Evolutionary conservation across 768 basidiomycete genomes (phyloP).

Genomic region (Hericium coralloides): DNA sequence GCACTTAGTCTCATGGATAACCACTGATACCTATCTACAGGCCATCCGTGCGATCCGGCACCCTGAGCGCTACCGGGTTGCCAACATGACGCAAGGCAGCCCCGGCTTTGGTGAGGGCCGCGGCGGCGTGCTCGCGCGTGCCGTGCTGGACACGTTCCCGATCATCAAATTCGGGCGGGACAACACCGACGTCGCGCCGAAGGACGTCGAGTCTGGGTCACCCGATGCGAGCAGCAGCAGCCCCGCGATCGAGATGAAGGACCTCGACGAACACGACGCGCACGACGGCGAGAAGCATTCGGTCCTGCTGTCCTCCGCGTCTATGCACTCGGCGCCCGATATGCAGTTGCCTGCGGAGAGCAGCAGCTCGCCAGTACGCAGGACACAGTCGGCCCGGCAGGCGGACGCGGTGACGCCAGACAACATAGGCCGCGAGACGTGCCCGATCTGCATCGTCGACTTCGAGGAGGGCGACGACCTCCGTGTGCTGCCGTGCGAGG

Average conservation of each 20-base stretch:
- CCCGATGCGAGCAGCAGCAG: not conserved
- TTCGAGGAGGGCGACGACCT: conserved; percentile 93
- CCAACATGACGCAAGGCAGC: conserved; percentile 49
- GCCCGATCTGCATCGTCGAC: conserved; percentile 92
- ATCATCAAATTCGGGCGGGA: conserved; percentile 69
- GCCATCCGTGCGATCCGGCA: conserved; percentile 77
- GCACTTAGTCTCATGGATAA: not conserved
- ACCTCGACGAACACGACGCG: not conserved
- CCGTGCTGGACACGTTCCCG: conserved; percentile 94
- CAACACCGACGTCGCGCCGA: conserved; percentile 17
- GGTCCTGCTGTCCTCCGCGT: not conserved
- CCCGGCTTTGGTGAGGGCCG: conserved; percentile 34
- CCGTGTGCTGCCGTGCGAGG: conserved; percentile 85
- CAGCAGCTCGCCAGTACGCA: not conserved
- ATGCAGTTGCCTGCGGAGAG: not conserved
- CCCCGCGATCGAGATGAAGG: conserved; percentile 1
- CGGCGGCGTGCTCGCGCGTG: conserved; percentile 51
- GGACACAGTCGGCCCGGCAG: not conserved
- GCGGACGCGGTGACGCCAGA: conserved; percentile 38
- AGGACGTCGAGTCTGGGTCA: conserved; percentile 4
- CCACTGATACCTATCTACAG: conserved; percentile 23
- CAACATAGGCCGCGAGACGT: conserved; percentile 73
- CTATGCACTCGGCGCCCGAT: not conserved
- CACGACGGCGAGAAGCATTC: not conserved
- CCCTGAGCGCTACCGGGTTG: conserved; percentile 76